Percentiles rank a stretch among this genome's conserved stretches.
phyloP scores from a whole-genome alignment of 306 rosid species.

The Abrus precatorius region DNA sequence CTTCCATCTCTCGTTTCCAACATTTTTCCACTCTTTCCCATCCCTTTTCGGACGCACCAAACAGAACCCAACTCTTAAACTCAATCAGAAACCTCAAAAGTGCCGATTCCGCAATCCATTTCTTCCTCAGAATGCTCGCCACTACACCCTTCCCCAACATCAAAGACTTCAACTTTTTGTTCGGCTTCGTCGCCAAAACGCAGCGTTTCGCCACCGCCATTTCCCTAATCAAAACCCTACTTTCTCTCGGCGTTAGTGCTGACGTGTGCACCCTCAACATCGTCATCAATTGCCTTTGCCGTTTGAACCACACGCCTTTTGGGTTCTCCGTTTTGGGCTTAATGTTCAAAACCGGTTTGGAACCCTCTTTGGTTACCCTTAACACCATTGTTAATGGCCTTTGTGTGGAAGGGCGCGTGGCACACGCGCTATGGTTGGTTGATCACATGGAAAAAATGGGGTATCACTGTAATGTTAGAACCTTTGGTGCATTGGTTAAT shows the following conservation, averaged over 20 bases:
- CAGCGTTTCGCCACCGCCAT: slow-evolving; percentile 33
- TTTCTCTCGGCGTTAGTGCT: neutral
- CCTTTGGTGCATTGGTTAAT: slow-evolving; percentile 43
- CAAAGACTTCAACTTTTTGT: slow-evolving; percentile 42
- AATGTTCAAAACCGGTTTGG: slow-evolving; percentile 39
- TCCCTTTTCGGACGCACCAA: neutral
- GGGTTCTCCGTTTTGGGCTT: slow-evolving; percentile 47
- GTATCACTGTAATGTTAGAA: slow-evolving; percentile 21
- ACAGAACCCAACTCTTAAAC: neutral
- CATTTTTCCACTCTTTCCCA: neutral
- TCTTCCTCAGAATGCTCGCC: slow-evolving; percentile 49
- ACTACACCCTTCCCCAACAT: slow-evolving; percentile 38
- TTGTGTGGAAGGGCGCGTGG: slow-evolving; percentile 28
- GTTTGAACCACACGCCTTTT: neutral
- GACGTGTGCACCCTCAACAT: slow-evolving; percentile 47
- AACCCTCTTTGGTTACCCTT: slow-evolving; percentile 19
- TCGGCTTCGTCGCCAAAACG: slow-evolving; percentile 44
- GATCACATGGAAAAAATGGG: slow-evolving; percentile 37
- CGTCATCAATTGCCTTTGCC: slow-evolving; percentile 48
- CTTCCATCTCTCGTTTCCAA: neutral
- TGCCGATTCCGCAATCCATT: slow-evolving; percentile 39
- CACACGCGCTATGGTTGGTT: neutral
- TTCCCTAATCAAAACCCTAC: slow-evolving; percentile 38
- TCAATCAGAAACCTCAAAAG: slow-evolving; percentile 28
- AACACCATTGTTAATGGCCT: slow-evolving; percentile 49